Conservation (phyloP, 2,329 filamentous ascomycete genomes). For the Cladorrhinum sp. region DNA sequence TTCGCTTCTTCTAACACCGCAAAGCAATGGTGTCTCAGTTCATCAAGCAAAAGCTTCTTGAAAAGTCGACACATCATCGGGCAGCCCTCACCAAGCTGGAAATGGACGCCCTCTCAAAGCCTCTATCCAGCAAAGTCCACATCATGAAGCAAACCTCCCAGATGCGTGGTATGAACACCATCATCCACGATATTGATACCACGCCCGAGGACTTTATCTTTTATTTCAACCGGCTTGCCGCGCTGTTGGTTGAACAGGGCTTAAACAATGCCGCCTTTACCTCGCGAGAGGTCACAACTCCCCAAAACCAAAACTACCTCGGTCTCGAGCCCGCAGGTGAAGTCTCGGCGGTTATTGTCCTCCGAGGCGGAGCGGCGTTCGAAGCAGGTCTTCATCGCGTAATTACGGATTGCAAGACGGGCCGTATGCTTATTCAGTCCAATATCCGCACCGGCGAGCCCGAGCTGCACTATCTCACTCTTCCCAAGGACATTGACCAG, state of each 20-base stretch:
- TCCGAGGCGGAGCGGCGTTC: conserved; percentile 84
- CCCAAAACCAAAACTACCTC: conserved; percentile 64
- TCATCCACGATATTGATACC: conserved; percentile 78
- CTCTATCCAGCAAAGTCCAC: conserved; percentile 71
- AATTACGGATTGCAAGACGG: conserved; percentile 87
- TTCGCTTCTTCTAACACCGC: neutral
- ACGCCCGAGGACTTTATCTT: conserved; percentile 90
- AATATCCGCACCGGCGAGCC: conserved; percentile 83
- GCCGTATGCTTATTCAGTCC: conserved; percentile 86
- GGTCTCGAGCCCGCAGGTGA: conserved; percentile 70
- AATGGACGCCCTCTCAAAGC: conserved; percentile 64
- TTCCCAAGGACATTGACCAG: conserved; percentile 68
- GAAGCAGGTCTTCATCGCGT: conserved; percentile 86
- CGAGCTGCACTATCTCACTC: conserved; percentile 83
- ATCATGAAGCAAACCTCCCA: conserved; percentile 76
- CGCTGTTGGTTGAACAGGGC: conserved; percentile 77
- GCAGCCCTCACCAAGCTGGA: conserved; percentile 75
- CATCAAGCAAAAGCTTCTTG: conserved; percentile 79
- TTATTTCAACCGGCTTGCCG: conserved; percentile 87
- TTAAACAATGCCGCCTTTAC: conserved; percentile 74
- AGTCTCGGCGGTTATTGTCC: conserved; percentile 80
- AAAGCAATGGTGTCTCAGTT: conserved; percentile 92
- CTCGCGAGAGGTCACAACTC: conserved; percentile 63
- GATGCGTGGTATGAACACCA: conserved; percentile 82
- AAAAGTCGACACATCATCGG: conserved; percentile 82